These are phyloP conservation scores for Coemansia sp. DNA, from an alignment of 192 early-diverging fungal genomes.

Conservation along the genomic window DNA sequence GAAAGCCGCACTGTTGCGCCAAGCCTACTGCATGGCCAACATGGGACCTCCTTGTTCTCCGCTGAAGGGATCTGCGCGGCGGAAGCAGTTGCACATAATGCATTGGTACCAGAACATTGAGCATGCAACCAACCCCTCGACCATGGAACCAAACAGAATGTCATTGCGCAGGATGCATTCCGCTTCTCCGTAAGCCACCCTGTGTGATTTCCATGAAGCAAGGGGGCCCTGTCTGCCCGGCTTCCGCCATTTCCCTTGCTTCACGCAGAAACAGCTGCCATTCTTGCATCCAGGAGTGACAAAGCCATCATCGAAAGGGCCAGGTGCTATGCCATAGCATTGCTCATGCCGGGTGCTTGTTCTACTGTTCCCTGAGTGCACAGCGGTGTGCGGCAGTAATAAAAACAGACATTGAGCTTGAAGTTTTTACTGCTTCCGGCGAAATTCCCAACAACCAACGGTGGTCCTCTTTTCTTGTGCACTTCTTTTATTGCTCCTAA, in stretches of 20 bases:
- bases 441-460: constrained; percentile 6
- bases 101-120: not conserved
- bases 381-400: not conserved
- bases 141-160: not conserved
- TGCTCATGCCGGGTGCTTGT: not conserved
- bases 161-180: not conserved
- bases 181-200: not conserved
- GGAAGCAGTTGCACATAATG: not conserved
- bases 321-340: too few species aligned
- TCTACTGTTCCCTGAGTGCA: not conserved
- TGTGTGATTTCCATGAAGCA: not conserved
- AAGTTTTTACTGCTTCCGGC: not conserved
- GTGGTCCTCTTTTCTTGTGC: not conserved
- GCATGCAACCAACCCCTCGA: not conserved
- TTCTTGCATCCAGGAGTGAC: too few species aligned
- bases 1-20: too few species aligned
- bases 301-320: too few species aligned
- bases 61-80: too few species aligned
- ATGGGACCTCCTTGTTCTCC: too few species aligned
- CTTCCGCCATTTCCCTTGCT: too few species aligned
- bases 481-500: too few species aligned
- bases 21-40: too few species aligned
- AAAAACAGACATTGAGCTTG: not conserved
- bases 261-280: too few species aligned
- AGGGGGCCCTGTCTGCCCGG: not conserved